Evolutionary conservation across 2,329 filamentous ascomycete genomes (phyloP), one percentile per base, ranked within the genome.

Genomic region (Fusarium sp.): DNA sequence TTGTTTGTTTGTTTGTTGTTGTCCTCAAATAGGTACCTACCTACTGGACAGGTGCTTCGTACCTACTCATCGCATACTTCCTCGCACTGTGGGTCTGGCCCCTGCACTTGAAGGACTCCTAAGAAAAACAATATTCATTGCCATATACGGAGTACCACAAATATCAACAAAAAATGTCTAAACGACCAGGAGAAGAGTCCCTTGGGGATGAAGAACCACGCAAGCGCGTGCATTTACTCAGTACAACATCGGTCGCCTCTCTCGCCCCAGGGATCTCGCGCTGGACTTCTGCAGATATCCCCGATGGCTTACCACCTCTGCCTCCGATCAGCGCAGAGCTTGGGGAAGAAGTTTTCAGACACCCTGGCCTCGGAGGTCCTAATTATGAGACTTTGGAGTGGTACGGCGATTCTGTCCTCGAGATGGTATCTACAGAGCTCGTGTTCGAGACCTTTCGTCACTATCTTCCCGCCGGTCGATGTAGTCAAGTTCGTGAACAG

Each of bases 361-460:
- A 95, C 71, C 80, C 84, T 2, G 88, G 87, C 2, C 75, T 82
- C 54, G 73, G 72, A 5, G 65, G 59, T 2, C 71, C 74, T 25
- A 78, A 78, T 73, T 97, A 97, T 78, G 94, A 97, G 74, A 87
- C 88, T 19, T 87, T 97, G 8, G 95, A 98, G 78, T 94, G 95
- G 81, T 84, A 97, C 9, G 95, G 95, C 8, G 95, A 98, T 76
- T 91, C 92, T 20, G 95, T 95, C 72, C 82, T 97, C 51, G 92
- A 96, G 74, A 80, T 94, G 51, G 88, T 94, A 46, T 88, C 94
- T 7, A 90, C 92, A 0, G 86, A 88, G 19, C 84, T 96, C 51
- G 91, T 98, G 62, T 92, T 88, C 78, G 82, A 88, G 59, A 92
- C 88, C 10, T 96, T 94, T 73, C 84, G 55, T 9, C 79, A 84